Evolutionary conservation across 345 rosid species (phyloP), one percentile per base, ranked within the genome.

Genomic region (Trapa bicornis): DNA sequence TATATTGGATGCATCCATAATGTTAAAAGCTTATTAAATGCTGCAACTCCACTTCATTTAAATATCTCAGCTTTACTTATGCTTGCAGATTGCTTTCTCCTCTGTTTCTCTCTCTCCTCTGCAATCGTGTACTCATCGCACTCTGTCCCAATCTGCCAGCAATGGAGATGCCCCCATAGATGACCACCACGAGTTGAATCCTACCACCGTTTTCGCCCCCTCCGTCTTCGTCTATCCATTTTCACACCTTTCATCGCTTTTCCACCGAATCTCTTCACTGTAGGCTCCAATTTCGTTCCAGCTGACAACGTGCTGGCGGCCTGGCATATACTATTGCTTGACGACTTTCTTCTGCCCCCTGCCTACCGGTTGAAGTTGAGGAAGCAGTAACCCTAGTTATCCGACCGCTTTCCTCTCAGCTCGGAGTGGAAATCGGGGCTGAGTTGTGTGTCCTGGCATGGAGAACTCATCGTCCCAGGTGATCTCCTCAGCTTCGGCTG

Each of bases 401-500:
- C 58, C 32, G 2, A 6, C 54, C 3, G 13, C 54, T 48, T 15
- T 48, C 54, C 54, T 15, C 12, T 54, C 1, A 54, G 60, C 60
- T 17, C 35, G 6, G 32, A 22, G 37, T 5, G 22, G 62, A 17
- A 29, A 57, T n/a, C 0, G 4, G 61, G 17, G 54, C 10, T 5
- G 54, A 16, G 54, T 14, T 5, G 54, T 5, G 54, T 17, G 7
- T 10, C n/a, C 54, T 1, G 84, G 80, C 66, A 66, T 75, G 63
- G 84, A 76, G 47, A 77, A 75, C 68, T 77, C 82, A 15, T 71
- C 81, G 29, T 37, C 84, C 64, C 68, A 78, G 75, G 47, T 84
- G 16, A 68, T 73, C 58, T 80, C 86, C 63, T 67, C 80, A 10
- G 80, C 80, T 73, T 75, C 80, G 10, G 82, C 74, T 36, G 88